Evolutionary conservation across 768 basidiomycete genomes (phyloP).

Genomic region (Rhodotorula diobovata): DNA sequence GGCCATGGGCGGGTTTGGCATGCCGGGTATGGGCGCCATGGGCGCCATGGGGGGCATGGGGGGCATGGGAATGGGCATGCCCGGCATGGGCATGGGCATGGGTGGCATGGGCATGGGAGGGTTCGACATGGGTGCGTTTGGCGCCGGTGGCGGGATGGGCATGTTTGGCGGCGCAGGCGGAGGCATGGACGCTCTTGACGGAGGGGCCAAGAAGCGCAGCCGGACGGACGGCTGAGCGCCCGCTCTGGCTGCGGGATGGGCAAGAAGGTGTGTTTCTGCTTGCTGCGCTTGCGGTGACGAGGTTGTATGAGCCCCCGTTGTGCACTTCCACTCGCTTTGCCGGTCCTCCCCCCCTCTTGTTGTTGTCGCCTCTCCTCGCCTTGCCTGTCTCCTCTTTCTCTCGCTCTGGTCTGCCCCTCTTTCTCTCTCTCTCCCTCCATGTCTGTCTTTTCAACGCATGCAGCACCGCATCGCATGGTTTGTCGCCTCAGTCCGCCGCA

Average conservation of each 20-base stretch:
- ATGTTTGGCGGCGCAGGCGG: neutral
- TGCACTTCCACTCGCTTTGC: neutral
- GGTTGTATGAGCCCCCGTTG: no score
- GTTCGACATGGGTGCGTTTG: no score
- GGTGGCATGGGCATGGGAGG: no score
- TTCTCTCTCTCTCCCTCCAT: no score
- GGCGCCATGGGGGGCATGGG: slow-evolving; percentile 43
- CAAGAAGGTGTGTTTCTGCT: no score
- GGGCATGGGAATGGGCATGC: neutral
- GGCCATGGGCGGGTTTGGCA: slow-evolving; percentile 9
- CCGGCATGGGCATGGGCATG: slow-evolving; percentile 20
- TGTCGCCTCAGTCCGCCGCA: no score
- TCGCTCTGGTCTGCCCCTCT: neutral
- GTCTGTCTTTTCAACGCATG: neutral
- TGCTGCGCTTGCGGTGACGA: no score
- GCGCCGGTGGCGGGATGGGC: slow-evolving; percentile 18
- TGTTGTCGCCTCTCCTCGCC: no score
- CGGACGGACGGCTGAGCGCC: neutral
- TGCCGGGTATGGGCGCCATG: slow-evolving; percentile 23
- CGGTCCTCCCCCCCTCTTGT: neutral
- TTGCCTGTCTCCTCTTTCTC: no score
- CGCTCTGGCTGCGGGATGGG: no score
- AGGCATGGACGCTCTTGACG: neutral
- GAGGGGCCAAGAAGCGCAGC: slow-evolving; percentile 5
- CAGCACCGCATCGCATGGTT: neutral